Percentiles rank a stretch among this genome's conserved stretches.
These are phyloP conservation scores for Suhomyces xylopsoci DNA, from an alignment of 805 yeast genomes.

Conservation along the genomic window DNA sequence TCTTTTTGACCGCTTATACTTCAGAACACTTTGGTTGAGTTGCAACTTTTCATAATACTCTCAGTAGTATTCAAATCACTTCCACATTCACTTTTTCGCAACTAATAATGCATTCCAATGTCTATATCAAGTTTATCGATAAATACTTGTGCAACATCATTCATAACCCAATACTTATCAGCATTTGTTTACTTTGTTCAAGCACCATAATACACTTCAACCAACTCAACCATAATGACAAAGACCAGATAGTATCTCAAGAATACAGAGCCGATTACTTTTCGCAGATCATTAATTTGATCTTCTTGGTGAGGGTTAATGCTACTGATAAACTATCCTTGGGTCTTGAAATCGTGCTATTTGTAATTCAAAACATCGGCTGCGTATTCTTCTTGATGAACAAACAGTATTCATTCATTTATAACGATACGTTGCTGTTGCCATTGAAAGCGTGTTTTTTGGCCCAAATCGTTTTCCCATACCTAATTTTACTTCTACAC, in stretches of 20 bases:
- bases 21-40: background rate
- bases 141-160: slow-evolving; percentile 14
- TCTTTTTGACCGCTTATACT: background rate
- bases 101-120: background rate
- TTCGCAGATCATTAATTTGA: slow-evolving; percentile 24
- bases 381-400: slow-evolving; percentile 12
- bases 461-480: slow-evolving; percentile 20
- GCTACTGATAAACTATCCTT: slow-evolving; percentile 8
- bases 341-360: slow-evolving; percentile 19
- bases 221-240: background rate
- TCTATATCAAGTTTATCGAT: slow-evolving; percentile 16
- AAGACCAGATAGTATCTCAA: background rate
- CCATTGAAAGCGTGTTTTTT: slow-evolving; percentile 13
- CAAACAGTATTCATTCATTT: slow-evolving; percentile 6
- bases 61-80: background rate
- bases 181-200: background rate
- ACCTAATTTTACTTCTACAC: slow-evolving; percentile 14
- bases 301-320: slow-evolving; percentile 28
- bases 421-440: slow-evolving; percentile 7
- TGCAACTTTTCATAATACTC: background rate
- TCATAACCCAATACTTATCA: slow-evolving; percentile 17
- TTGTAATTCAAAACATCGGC: slow-evolving; percentile 17
- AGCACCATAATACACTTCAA: background rate
- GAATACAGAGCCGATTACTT: slow-evolving; percentile 17
- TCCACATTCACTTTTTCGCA: background rate